These are phyloP conservation scores for Globisporangium okanoganense DNA, from an alignment of 352 stramenopile species.

Conservation along the genomic window DNA sequence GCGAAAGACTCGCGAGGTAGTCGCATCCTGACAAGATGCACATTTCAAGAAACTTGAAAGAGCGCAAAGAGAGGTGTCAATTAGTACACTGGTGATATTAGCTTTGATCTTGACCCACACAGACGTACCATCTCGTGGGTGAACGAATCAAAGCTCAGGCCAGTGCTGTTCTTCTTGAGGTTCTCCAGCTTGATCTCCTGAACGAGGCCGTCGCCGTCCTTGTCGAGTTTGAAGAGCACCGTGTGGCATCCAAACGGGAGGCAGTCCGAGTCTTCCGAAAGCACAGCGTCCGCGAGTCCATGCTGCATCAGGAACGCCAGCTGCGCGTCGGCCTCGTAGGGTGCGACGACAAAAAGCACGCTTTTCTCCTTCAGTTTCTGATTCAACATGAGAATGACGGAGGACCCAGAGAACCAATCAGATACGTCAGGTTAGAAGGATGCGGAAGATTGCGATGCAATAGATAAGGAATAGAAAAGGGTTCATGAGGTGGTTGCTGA, in stretches of 20 bases:
- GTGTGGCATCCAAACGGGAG: slow-evolving; percentile 90
- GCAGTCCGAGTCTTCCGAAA: slow-evolving; percentile 96
- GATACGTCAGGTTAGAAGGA: background rate
- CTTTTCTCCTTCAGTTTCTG: slow-evolving; percentile 52
- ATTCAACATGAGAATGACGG: too few species aligned
- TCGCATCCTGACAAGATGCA: slow-evolving; percentile 92
- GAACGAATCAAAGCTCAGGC: slow-evolving; percentile 73
- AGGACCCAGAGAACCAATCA: too few species aligned
- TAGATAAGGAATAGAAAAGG: slow-evolving; percentile 80
- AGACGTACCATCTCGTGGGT: slow-evolving; percentile 78
- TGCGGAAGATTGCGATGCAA: slow-evolving; percentile 40
- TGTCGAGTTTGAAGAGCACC: slow-evolving; percentile 96
- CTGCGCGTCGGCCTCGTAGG: slow-evolving; percentile 98
- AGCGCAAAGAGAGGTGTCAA: background rate
- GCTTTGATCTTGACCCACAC: background rate
- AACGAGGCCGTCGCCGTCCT: slow-evolving; percentile 68
- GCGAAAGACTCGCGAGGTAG: slow-evolving; percentile 77
- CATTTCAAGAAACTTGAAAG: slow-evolving; percentile 81
- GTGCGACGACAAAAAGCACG: slow-evolving; percentile 93
- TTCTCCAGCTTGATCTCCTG: slow-evolving; percentile 80
- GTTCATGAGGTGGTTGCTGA: slow-evolving; percentile 67
- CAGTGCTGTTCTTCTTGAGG: slow-evolving; percentile 63
- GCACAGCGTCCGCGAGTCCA: slow-evolving; percentile 89
- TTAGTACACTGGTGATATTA: too few species aligned
- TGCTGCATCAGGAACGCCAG: slow-evolving; percentile 88